Base-by-base conservation (phyloP, 2,329 filamentous ascomycete genomes). In the Atkinsonella texensis region DNA sequence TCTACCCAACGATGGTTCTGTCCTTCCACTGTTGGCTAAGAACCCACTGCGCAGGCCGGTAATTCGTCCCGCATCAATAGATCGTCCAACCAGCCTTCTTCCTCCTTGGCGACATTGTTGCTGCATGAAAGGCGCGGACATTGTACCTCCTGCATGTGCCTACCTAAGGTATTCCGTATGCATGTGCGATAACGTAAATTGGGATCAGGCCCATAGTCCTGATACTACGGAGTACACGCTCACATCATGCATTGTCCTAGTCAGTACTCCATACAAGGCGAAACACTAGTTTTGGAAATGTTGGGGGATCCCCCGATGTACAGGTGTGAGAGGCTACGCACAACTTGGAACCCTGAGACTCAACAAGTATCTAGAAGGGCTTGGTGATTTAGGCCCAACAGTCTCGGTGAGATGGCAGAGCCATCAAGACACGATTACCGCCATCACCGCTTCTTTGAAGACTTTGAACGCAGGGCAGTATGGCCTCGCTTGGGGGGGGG, bases 51-150 rank as follows among this genome's bases (percentile, higher is more conserved):
- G 40, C 9, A 20, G 44, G 44, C 20, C 44, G 52, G 39, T 32
- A 41, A 53, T 50, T 50, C 32, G 40, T 47, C 5, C 52, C 39
- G 23, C 45, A 40, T 44, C 20, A n/a, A 39, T 13, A 48, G 44
- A 41, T 53, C 39, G 45, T 42, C 51, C 51, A 46, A 43, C 35
- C 51, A 44, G 17, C 18, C 48, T 32, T 20, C 38, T 33, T 39
- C 38, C 32, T 44, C 39, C 28, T 48, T 43, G n/a, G 32, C 45
- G 33, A 48, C 35, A 38, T 35, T 28, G 20, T 31, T 39, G 41
- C 46, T 46, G 11, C 18, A 40, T 46, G 20, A 42, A 33, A 28
- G 43, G 10, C 31, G 20, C 20, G 20, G 20, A 23, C 20, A 23
- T 23, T 23, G 20, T 5, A 28, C 28, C 28, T 28, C 28, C 28